Conservation (phyloP, 257 asterid species). For the Salvia splendens region DNA sequence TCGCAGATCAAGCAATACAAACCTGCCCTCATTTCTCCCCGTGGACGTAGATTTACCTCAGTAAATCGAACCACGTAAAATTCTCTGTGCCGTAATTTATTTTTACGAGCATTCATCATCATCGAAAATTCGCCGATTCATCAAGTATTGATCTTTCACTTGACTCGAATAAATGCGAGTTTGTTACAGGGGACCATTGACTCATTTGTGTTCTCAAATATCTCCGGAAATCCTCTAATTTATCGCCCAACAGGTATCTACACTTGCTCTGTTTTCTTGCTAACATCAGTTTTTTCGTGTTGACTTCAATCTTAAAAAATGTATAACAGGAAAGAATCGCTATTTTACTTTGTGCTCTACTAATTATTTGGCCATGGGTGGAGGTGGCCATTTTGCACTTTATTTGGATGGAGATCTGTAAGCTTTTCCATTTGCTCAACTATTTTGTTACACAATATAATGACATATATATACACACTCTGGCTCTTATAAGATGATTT, state of each 20-base stretch:
- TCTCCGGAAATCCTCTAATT: slow-evolving; percentile 66
- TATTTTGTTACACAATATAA: background rate
- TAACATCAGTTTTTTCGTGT: slow-evolving; percentile 1
- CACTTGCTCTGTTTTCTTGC: slow-evolving; percentile 21
- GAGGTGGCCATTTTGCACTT: slow-evolving; percentile 90
- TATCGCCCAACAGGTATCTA: slow-evolving; percentile 78
- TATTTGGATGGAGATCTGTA: slow-evolving; percentile 90
- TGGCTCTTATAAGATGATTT: background rate
- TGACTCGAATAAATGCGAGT: slow-evolving; percentile 18
- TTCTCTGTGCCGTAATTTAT: too few species aligned
- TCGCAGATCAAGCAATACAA: too few species aligned
- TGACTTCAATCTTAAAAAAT: slow-evolving; percentile 12
- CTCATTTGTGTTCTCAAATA: slow-evolving; percentile 79
- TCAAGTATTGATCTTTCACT: slow-evolving; percentile 13
- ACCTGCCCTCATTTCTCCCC: too few species aligned
- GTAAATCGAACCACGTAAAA: too few species aligned
- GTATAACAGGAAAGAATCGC: slow-evolving; percentile 68
- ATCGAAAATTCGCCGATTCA: too few species aligned
- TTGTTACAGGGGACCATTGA: slow-evolving; percentile 63
- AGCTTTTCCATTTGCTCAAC: slow-evolving; percentile 37
- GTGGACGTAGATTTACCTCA: too few species aligned
- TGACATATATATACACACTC: background rate
- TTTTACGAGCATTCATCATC: too few species aligned
- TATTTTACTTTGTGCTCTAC: slow-evolving; percentile 78
- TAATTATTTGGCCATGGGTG: slow-evolving; percentile 90